Percentiles rank a stretch among this genome's conserved stretches.
These are phyloP conservation scores for Pistacia atlantica DNA, from an alignment of 345 rosid species.

Conservation along the genomic window DNA sequence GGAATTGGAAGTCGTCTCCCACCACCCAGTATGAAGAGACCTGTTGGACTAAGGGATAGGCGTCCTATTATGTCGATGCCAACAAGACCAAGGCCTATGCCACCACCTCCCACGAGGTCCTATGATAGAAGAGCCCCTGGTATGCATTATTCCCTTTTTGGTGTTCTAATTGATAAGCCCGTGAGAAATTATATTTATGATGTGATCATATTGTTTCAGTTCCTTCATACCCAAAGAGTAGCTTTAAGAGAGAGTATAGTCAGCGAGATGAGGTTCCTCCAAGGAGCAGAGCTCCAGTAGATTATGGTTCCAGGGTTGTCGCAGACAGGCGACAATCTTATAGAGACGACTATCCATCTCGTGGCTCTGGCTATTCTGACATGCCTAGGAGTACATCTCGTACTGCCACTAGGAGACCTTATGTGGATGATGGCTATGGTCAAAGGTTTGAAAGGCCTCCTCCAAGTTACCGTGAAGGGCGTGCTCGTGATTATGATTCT, in stretches of 20 bases:
- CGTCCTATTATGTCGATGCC: constrained; percentile 70
- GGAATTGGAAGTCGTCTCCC: constrained; percentile 56
- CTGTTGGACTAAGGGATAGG: constrained; percentile 62
- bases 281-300: constrained; percentile 72
- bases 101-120: constrained; percentile 66
- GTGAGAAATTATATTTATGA: constrained; percentile 2
- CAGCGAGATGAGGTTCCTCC: constrained; percentile 79
- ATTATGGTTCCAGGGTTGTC: constrained; percentile 71
- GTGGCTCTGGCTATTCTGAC: constrained; percentile 74
- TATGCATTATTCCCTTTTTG: constrained; percentile 28
- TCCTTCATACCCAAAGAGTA: constrained; percentile 71
- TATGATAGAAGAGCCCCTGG: constrained; percentile 90
- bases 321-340: constrained; percentile 76
- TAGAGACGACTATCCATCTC: constrained; percentile 78
- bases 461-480: constrained; percentile 74
- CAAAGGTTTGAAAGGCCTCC: constrained; percentile 87
- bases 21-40: constrained; percentile 59
- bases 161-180: not conserved
- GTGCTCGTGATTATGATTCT: constrained; percentile 81
- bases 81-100: constrained; percentile 69
- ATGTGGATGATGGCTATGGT: constrained; percentile 71
- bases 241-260: constrained; percentile 80
- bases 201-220: constrained; percentile 41
- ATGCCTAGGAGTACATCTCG: constrained; percentile 70
- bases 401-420: constrained; percentile 73